Percentiles rank a stretch among this genome's conserved stretches.
These are phyloP conservation scores for Aureobasidium musti DNA, from an alignment of 2,329 filamentous ascomycete species.

Conservation along the genomic window DNA sequence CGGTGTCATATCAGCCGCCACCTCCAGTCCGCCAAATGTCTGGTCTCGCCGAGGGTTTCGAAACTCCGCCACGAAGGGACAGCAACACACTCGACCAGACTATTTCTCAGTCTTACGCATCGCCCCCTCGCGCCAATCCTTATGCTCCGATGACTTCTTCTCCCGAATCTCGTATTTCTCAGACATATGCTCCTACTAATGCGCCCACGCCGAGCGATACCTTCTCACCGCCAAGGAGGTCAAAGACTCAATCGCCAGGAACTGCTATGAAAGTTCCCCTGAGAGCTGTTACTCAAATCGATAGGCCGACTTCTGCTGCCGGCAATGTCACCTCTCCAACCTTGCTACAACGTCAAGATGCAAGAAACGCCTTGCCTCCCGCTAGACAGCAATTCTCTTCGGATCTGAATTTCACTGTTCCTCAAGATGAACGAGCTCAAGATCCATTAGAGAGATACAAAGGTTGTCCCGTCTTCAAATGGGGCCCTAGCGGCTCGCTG, in stretches of 20 bases:
- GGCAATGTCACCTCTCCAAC: conserved; percentile 41
- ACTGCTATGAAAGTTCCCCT: conserved; percentile 53
- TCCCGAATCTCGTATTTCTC: conserved; percentile 21
- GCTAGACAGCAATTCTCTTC: conserved; percentile 50
- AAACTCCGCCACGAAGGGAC: conserved; percentile 14
- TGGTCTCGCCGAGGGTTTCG: conserved; percentile 6
- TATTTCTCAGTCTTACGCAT: conserved; percentile 3
- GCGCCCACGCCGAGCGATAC: not conserved
- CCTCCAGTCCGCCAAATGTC: conserved; percentile 14
- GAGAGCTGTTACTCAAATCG: conserved; percentile 46
- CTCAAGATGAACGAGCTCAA: conserved; percentile 57
- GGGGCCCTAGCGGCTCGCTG: conserved; percentile 82
- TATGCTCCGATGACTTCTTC: conserved; percentile 19
- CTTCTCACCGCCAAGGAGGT: conserved; percentile 49
- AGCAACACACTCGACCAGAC: conserved; percentile 18
- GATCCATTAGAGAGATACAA: conserved; percentile 90
- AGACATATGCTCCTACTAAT: not conserved
- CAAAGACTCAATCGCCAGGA: conserved; percentile 63
- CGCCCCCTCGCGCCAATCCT: conserved; percentile 22
- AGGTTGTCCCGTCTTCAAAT: conserved; percentile 80
- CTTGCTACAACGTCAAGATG: conserved; percentile 41
- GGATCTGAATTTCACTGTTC: conserved; percentile 58
- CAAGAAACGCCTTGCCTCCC: conserved; percentile 39
- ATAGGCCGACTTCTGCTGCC: conserved; percentile 57
- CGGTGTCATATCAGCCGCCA: conserved; percentile 28